Evolutionary conservation across 192 early-diverging fungal genomes (phyloP), one percentile per base, ranked within the genome.

Genomic region (Linnemannia schmuckeri): DNA sequence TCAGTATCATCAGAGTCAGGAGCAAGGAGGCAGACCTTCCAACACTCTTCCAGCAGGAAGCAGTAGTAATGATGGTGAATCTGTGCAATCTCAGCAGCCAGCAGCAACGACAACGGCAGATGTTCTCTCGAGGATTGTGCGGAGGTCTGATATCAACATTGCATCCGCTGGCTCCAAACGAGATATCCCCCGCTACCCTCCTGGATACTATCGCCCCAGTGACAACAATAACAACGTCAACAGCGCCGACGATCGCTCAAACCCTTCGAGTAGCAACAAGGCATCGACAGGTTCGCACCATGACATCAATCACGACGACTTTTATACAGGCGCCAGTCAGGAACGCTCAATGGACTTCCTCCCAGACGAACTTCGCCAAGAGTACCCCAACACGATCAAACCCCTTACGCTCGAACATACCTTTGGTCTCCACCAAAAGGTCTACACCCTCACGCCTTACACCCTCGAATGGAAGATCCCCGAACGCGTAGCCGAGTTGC

Each of bases 401-500:
- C 76, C 79, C 20, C 76, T 87, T 15, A 76, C 70, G 15, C 76
- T 87, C 38, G 63, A 87, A 24, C 85, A 87, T 44, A 87, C 85
- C 0, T 81, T 87, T n/a, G 85, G 85, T n/a, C 52, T 87, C 35
- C 71, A 87, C 30, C 85, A 87, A 71, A 87, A 87, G n/a, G 85
- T 87, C 52, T 87, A 87, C 41, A 57, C 71, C 30, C 24, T 78
- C 35, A 87, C 85, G 9, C 85, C 85, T 22, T 87, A 87, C 52
- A 87, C 79, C 1, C 80, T 87, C 41, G 72, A 87, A 76, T 87
- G 85, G 85, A 72, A 74, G 72, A 77, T 87, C 24, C 85, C 85
- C 1, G 63, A n/a, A 4, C 55, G 79, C 7, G 76, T 87, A 6
- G 37, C 18, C 0, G 85, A 87, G 68, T 40, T 87, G 37, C 20